A percentile compares a stretch with the other conserved stretches of the same genome.
phyloP scores from a whole-genome alignment of 257 asterid species.

The Parsonsia alboflavescens region DNA sequence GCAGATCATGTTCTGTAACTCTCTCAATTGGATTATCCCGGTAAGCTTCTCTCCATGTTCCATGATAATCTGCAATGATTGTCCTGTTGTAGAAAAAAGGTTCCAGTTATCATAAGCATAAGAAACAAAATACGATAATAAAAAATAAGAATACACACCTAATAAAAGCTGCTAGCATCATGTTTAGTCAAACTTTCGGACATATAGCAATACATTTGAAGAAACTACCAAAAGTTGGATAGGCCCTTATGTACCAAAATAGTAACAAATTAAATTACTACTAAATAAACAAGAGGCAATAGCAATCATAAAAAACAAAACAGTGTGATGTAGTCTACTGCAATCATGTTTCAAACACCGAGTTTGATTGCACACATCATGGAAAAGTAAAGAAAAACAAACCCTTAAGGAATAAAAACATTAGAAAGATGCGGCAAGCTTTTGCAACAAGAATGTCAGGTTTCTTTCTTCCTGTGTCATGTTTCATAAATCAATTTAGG shows the following conservation, averaged over 20 bases:
- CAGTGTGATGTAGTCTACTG: neutral
- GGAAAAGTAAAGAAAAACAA: neutral
- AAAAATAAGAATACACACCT: neutral
- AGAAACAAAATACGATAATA: neutral
- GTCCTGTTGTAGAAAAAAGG: conserved; percentile 47
- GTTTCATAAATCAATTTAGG: neutral
- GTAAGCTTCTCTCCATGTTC: conserved; percentile 96
- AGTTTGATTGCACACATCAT: neutral
- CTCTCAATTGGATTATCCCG: conserved; percentile 77
- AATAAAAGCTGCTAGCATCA: neutral
- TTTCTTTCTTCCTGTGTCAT: neutral
- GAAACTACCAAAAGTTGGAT: neutral
- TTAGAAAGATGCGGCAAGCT: neutral
- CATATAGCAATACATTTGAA: neutral
- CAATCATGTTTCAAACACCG: neutral
- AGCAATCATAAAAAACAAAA: neutral
- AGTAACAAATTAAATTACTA: neutral
- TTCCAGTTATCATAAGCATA: neutral
- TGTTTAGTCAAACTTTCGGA: neutral
- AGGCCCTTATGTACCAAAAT: neutral
- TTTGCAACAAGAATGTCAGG: neutral
- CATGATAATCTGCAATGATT: conserved; percentile 74
- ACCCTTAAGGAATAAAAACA: neutral
- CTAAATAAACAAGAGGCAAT: neutral
- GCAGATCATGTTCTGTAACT: conserved; percentile 56